Evolutionary conservation across 169 alveolate species (phyloP).

Genomic region (Cryptosporidium andersoni): DNA sequence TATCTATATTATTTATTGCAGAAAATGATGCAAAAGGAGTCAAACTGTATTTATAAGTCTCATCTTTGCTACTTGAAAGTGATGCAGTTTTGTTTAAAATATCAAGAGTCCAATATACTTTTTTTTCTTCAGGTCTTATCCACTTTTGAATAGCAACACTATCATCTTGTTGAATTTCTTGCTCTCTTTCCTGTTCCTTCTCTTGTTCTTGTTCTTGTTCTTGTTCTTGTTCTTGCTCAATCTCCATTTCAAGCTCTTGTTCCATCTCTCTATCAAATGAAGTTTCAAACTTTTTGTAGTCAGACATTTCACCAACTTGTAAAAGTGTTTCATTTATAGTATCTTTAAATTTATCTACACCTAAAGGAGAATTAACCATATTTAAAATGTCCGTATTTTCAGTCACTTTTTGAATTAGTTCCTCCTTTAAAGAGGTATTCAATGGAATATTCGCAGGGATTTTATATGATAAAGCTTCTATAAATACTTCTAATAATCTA

Average conservation of each 20-base stretch:
- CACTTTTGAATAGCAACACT: not conserved
- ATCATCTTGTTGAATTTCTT: conserved; percentile 73
- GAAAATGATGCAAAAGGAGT: conserved; percentile 27
- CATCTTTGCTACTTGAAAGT: too few relatives aligned
- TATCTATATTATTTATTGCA: conserved; percentile 19
- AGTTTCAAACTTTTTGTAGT: not conserved
- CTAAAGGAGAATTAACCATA: not conserved
- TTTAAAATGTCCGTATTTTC: conserved; percentile 52
- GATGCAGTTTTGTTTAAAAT: not conserved
- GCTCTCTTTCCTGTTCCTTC: conserved; percentile 77
- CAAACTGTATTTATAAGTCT: not conserved
- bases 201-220: conserved; percentile 63
- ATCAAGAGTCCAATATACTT: conserved; percentile 29
- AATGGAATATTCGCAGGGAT: conserved; percentile 69
- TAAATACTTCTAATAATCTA: conserved; percentile 74
- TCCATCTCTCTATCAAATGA: conserved; percentile 76
- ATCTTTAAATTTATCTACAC: not conserved
- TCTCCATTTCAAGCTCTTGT: conserved; percentile 75
- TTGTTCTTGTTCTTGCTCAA: conserved; percentile 74
- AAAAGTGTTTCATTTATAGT: not conserved
- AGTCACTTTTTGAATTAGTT: conserved; percentile 58
- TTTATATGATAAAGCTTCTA: conserved; percentile 75
- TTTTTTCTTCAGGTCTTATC: too few relatives aligned
- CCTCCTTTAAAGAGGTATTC: conserved; percentile 66
- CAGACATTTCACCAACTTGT: conserved; percentile 59